phyloP scores from a whole-genome alignment of 2,329 filamentous ascomycete species.

The Microsporum ferrugineum region DNA sequence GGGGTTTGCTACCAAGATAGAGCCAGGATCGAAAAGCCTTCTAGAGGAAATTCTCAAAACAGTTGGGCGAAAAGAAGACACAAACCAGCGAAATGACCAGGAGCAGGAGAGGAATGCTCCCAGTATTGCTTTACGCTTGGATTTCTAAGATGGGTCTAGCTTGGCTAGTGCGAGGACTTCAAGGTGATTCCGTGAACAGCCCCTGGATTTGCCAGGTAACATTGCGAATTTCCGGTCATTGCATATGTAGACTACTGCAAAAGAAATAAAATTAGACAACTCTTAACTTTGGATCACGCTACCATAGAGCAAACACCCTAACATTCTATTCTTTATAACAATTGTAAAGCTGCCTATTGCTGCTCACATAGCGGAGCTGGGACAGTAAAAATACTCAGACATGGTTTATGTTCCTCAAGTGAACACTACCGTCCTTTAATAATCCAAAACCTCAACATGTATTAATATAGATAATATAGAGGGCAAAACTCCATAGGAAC shows the following conservation, averaged over 20 bases:
- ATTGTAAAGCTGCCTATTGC: neutral
- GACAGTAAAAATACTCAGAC: too few species aligned
- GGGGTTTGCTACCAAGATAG: slow-evolving; percentile 60
- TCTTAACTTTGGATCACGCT: neutral
- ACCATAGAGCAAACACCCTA: neutral
- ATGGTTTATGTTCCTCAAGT: too few species aligned
- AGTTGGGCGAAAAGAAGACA: slow-evolving; percentile 43
- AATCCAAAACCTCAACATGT: neutral
- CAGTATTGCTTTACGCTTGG: slow-evolving; percentile 87
- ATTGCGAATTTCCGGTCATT: too few species aligned
- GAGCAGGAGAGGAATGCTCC: slow-evolving; percentile 50
- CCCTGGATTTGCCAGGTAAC: too few species aligned
- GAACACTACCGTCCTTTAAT: neutral
- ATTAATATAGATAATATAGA: neutral
- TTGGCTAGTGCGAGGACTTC: neutral
- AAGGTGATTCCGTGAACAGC: neutral
- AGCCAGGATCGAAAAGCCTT: slow-evolving; percentile 56
- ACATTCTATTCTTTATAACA: neutral
- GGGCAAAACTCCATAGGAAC: neutral
- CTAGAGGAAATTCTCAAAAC: slow-evolving; percentile 67
- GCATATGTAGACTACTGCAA: neutral
- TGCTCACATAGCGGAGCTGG: neutral
- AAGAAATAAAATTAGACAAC: neutral
- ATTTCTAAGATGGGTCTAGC: slow-evolving; percentile 49
- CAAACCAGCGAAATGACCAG: slow-evolving; percentile 31